phyloP scores from a whole-genome alignment of 2,329 filamentous ascomycete species.

The Talaromyces sp. region DNA sequence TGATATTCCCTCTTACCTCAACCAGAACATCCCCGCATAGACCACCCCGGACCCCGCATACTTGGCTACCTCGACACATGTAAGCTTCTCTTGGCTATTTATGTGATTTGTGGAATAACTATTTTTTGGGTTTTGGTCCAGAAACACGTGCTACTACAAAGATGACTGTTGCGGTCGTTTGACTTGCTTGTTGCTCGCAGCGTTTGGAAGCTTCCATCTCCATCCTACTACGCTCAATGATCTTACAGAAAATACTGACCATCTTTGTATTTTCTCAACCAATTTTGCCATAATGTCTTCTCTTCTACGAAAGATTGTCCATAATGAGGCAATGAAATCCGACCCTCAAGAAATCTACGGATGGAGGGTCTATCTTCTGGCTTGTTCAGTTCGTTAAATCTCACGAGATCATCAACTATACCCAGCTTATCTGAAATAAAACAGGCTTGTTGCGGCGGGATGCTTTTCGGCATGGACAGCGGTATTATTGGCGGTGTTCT shows the following conservation, averaged over 20 bases:
- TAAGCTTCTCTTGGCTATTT: background rate
- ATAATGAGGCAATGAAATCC: conserved; percentile 66
- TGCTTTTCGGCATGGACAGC: conserved; percentile 63
- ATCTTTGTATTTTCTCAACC: background rate
- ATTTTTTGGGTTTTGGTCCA: background rate
- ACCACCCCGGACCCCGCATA: background rate
- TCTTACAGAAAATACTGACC: background rate
- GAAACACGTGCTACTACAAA: background rate
- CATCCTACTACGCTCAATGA: background rate
- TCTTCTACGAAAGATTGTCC: conserved; percentile 46
- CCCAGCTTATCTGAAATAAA: conserved; percentile 1
- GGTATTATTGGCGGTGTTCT: conserved; percentile 66
- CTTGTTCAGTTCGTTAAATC: conserved; percentile 48
- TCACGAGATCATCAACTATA: background rate
- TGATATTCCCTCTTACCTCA: background rate
- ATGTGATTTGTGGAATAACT: background rate
- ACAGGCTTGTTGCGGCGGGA: conserved; percentile 63
- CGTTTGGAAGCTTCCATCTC: background rate
- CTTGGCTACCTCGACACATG: background rate
- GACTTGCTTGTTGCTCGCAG: background rate
- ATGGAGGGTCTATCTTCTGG: conserved; percentile 63
- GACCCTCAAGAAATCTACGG: conserved; percentile 67
- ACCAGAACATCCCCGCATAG: background rate
- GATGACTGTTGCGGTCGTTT: background rate
- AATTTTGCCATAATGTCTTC: background rate